Conservation (phyloP, 2,329 filamentous ascomycete species). For the Monosporascus sp. region DNA sequence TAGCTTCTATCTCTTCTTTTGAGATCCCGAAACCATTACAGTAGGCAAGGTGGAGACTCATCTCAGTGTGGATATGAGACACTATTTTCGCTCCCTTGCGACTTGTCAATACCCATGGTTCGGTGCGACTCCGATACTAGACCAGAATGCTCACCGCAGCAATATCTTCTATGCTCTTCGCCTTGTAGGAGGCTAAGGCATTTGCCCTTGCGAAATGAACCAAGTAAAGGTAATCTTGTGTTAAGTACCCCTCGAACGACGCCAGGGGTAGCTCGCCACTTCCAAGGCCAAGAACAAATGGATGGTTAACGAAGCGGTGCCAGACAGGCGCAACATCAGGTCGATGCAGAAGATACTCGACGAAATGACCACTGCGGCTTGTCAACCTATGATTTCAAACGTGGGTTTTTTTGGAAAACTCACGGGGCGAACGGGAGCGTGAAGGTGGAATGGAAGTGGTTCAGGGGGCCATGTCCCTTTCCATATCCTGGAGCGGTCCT, state of each 20-base stretch:
- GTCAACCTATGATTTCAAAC: slow-evolving; percentile 6
- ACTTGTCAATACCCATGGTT: neutral
- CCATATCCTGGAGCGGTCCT: slow-evolving; percentile 58
- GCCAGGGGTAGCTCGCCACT: slow-evolving; percentile 67
- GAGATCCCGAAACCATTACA: slow-evolving; percentile 77
- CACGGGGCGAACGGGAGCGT: slow-evolving; percentile 63
- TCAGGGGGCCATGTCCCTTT: slow-evolving; percentile 64
- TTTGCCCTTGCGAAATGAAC: slow-evolving; percentile 88
- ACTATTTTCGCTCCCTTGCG: slow-evolving; percentile 63
- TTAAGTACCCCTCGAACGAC: slow-evolving; percentile 81
- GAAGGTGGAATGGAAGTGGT: slow-evolving; percentile 71
- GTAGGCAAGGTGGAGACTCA: slow-evolving; percentile 74
- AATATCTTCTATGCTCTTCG: slow-evolving; percentile 67
- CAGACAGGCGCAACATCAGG: slow-evolving; percentile 70
- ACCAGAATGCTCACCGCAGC: slow-evolving; percentile 46
- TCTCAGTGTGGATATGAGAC: slow-evolving; percentile 71
- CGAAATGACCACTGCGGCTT: slow-evolving; percentile 59
- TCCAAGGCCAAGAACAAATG: slow-evolving; percentile 73
- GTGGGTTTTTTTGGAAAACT: slow-evolving; percentile 17
- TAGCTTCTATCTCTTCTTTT: slow-evolving; percentile 63
- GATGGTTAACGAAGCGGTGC: slow-evolving; percentile 72
- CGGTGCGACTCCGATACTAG: neutral
- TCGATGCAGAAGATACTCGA: slow-evolving; percentile 75
- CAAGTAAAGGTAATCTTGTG: slow-evolving; percentile 89
- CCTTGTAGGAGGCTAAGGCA: slow-evolving; percentile 80